phyloP scores from a whole-genome alignment of 306 rosid species.

The Trifolium repens region DNA sequence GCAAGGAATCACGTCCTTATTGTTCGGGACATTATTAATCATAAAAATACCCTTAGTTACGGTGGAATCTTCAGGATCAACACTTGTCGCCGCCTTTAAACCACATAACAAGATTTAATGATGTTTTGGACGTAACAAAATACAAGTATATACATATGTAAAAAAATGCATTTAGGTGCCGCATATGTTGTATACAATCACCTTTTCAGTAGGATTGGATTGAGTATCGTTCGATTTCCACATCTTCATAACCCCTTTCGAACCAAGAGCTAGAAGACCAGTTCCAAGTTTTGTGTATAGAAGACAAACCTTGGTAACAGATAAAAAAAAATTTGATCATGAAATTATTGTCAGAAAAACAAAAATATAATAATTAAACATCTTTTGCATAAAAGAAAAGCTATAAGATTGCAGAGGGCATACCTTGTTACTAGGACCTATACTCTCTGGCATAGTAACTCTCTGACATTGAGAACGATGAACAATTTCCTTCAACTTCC shows the following conservation, averaged over 20 bases:
- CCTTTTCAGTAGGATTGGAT: conserved; percentile 62
- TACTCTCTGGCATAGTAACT: conserved; percentile 59
- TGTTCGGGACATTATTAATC: conserved; percentile 22
- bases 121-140: conserved; percentile 16
- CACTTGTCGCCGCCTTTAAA: conserved; percentile 64
- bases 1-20: conserved; percentile 49
- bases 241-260: conserved; percentile 65
- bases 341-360: neutral
- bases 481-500: conserved; percentile 64
- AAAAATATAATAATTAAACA: neutral
- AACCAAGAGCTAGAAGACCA: conserved; percentile 73
- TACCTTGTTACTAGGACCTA: conserved; percentile 62
- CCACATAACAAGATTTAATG: neutral
- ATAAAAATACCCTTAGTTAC: conserved; percentile 21
- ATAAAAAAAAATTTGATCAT: conserved; percentile 8
- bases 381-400: conserved; percentile 9
- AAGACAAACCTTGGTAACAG: conserved; percentile 42
- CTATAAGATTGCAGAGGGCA: conserved; percentile 18
- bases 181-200: neutral
- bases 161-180: neutral
- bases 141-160: conserved; percentile 1
- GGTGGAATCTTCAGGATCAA: conserved; percentile 18
- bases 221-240: conserved; percentile 72
- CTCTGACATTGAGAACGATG: conserved; percentile 55
- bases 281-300: conserved; percentile 63